phyloP scores from a whole-genome alignment of 306 rosid species.

The Senna tora region DNA sequence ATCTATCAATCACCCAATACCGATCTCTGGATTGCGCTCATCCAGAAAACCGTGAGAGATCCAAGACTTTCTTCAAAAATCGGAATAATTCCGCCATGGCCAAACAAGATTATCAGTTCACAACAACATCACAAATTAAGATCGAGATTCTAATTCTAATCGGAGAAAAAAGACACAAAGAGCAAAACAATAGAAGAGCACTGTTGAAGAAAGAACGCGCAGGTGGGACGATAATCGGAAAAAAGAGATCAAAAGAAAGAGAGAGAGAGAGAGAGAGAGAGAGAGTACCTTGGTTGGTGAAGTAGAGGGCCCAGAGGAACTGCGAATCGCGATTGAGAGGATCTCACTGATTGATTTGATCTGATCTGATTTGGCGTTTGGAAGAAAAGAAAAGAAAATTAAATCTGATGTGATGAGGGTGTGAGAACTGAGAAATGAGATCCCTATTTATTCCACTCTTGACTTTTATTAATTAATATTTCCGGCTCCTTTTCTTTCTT shows the following conservation, averaged over 20 bases:
- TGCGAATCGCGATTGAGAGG: background rate
- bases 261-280: background rate
- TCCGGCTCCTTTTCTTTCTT: no score
- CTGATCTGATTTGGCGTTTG: no score
- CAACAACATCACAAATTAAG: background rate
- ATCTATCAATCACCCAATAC: background rate
- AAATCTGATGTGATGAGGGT: no score
- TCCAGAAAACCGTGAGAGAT: background rate
- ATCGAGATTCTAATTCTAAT: background rate
- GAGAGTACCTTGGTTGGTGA: conserved; percentile 2
- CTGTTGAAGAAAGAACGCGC: no score
- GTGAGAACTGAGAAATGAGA: no score
- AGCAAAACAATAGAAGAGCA: no score
- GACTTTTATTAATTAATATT: no score
- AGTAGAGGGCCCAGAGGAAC: background rate
- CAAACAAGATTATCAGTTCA: background rate
- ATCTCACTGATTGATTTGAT: no score
- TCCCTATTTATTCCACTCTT: no score
- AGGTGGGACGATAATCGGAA: background rate
- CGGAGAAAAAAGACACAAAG: background rate
- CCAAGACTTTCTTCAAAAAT: background rate
- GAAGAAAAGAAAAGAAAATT: no score
- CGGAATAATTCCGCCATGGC: background rate
- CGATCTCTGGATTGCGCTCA: background rate
- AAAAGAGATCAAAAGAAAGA: background rate